Conservation (phyloP, 2,329 filamentous ascomycete genomes). For the Trichoderma arundinaceum region DNA sequence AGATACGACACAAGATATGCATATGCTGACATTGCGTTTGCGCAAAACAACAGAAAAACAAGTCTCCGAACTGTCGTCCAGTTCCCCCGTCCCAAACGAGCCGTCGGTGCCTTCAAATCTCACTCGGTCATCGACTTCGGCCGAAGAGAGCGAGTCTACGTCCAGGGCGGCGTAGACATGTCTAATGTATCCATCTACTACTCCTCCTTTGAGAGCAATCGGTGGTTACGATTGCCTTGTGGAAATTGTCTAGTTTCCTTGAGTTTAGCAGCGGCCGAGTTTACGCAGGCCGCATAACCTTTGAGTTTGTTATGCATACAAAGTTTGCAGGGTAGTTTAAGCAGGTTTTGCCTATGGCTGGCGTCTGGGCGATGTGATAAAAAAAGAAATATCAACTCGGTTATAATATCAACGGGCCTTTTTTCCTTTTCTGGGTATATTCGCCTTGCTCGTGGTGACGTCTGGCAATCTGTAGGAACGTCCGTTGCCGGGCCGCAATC, state of each 20-base stretch:
- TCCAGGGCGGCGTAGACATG: neutral
- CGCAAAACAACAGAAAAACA: conserved; percentile 16
- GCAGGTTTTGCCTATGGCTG: conserved; percentile 14
- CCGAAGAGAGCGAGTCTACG: conserved; percentile 26
- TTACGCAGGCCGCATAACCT: neutral
- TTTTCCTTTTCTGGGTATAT: neutral
- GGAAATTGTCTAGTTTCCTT: neutral
- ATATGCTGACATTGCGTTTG: neutral
- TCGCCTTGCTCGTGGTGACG: neutral
- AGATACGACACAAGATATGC: neutral
- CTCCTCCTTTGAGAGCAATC: neutral
- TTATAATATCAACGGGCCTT: neutral
- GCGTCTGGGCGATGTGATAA: conserved; percentile 18
- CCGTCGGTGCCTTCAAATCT: conserved; percentile 32
- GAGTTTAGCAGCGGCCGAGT: neutral
- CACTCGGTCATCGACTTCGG: conserved; percentile 32
- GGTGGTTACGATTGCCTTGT: neutral
- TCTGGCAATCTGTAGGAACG: neutral
- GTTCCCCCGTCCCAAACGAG: conserved; percentile 12
- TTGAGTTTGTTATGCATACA: neutral
- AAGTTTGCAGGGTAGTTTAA: conserved; percentile 4
- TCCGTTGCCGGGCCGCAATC: neutral
- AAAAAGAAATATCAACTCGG: neutral
- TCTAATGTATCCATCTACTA: neutral
- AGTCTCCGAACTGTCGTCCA: conserved; percentile 21